Conservation (phyloP, 2,329 filamentous ascomycete genomes). For the Ampelomyces quisqualis region DNA sequence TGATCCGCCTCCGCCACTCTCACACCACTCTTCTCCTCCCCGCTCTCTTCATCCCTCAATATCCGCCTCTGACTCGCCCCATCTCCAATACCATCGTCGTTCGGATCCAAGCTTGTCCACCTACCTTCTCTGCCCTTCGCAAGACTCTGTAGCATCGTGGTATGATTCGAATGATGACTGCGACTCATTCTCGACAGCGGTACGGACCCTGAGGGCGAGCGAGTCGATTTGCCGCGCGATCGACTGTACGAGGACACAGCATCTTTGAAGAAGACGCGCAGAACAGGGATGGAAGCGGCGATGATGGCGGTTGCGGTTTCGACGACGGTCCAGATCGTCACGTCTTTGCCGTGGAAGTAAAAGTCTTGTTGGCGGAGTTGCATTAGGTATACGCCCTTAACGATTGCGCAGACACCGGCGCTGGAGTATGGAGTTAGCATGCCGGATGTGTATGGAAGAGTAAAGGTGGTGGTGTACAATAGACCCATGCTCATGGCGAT, state of each 20-base stretch:
- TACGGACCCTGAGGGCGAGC: neutral
- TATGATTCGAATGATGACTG: neutral
- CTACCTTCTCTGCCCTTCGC: neutral
- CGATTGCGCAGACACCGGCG: conserved; percentile 29
- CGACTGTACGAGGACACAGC: conserved; percentile 12
- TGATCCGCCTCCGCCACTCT: neutral
- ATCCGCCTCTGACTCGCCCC: conserved; percentile 5
- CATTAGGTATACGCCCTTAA: conserved; percentile 29
- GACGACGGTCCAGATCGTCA: conserved; percentile 33
- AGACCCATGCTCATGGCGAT: conserved; percentile 37
- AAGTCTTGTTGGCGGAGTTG: conserved; percentile 29
- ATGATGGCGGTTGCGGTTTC: conserved; percentile 35
- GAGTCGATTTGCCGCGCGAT: neutral
- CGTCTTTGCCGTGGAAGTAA: conserved; percentile 33
- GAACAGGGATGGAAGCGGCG: conserved; percentile 32
- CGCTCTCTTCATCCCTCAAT: conserved; percentile 1
- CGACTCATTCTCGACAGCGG: neutral
- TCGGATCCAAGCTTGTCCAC: conserved; percentile 1
- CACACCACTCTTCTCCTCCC: neutral
- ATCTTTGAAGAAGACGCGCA: conserved; percentile 38
- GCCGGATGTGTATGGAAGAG: too few relatives aligned
- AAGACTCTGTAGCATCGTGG: neutral
- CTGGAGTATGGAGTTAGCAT: too few relatives aligned
- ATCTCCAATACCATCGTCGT: conserved; percentile 3
- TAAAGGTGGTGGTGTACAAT: conserved; percentile 11